Evolutionary conservation across 208 protist species (phyloP).

Genomic region (Wallacemonas sp.): DNA sequence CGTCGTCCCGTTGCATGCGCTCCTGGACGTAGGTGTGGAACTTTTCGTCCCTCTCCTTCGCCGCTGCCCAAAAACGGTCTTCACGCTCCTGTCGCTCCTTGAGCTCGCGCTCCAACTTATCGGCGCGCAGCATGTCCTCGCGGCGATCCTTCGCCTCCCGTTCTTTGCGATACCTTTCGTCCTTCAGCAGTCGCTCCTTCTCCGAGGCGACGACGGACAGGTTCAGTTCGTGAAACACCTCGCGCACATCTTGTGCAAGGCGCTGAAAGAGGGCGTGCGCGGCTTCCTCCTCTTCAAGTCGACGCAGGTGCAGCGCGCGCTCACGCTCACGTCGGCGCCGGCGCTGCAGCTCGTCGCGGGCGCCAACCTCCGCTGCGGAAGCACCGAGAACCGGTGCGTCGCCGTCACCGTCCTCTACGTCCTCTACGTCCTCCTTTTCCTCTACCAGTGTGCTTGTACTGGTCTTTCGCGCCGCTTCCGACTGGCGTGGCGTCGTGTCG

Average conservation of each 20-base stretch:
- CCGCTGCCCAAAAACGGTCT: constrained; percentile 61
- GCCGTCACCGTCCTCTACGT: background rate
- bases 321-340: constrained; percentile 74
- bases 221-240: constrained; percentile 91
- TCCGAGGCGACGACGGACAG: constrained; percentile 88
- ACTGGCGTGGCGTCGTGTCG: too few relatives aligned
- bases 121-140: constrained; percentile 58
- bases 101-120: constrained; percentile 66
- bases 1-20: constrained; percentile 60
- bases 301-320: constrained; percentile 52
- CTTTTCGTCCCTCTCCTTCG: constrained; percentile 70
- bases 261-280: constrained; percentile 79
- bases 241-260: constrained; percentile 85
- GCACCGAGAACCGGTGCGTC: background rate
- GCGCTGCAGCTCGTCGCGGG: constrained; percentile 43
- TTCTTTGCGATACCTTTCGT: constrained; percentile 88
- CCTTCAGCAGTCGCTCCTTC: constrained; percentile 89
- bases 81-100: constrained; percentile 77
- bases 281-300: constrained; percentile 78
- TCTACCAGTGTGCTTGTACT: background rate
- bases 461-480: too few relatives aligned
- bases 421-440: constrained; percentile 3
- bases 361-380: background rate
- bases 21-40: constrained; percentile 50
- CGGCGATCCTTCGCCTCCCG: constrained; percentile 68